A percentile compares a stretch with the other conserved stretches of the same genome.
phyloP scores from a whole-genome alignment of 179 eudicot species.

The Silene coronaria region DNA sequence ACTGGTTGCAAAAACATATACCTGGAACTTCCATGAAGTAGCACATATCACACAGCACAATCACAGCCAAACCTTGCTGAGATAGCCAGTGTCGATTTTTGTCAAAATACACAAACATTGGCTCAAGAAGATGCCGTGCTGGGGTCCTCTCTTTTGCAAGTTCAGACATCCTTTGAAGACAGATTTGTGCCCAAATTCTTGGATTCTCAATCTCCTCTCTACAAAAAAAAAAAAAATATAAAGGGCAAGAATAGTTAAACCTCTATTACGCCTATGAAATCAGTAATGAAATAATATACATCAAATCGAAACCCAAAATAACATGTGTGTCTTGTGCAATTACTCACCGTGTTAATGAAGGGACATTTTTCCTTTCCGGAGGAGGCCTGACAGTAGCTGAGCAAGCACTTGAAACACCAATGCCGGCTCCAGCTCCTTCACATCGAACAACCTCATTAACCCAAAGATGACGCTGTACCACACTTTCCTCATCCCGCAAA shows the following conservation, averaged over 20 bases:
- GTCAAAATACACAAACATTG: conserved; percentile 80
- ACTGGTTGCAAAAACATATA: conserved; percentile 15
- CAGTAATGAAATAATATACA: neutral
- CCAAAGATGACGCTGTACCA: conserved; percentile 74
- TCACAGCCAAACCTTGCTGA: conserved; percentile 63
- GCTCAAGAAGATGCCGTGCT: conserved; percentile 75
- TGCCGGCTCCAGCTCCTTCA: conserved; percentile 49
- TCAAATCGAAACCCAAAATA: neutral
- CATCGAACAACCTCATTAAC: conserved; percentile 85
- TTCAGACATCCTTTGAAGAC: conserved; percentile 84
- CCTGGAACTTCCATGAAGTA: conserved; percentile 66
- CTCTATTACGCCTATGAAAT: neutral
- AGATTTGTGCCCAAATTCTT: conserved; percentile 86
- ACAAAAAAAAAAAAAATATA: conserved; percentile 4
- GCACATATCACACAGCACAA: conserved; percentile 73
- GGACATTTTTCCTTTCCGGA: conserved; percentile 66
- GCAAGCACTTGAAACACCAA: conserved; percentile 43
- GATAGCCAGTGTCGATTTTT: conserved; percentile 57
- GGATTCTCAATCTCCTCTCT: conserved; percentile 88
- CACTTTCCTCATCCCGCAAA: conserved; percentile 42
- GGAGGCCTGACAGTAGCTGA: conserved; percentile 41
- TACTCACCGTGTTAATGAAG: conserved; percentile 58
- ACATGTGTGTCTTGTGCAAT: conserved; percentile 7
- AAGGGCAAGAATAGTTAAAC: neutral
- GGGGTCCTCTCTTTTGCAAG: conserved; percentile 84